These are phyloP conservation scores for Didymella pomorum DNA, from an alignment of 2,329 filamentous ascomycete genomes.

Conservation along the genomic window DNA sequence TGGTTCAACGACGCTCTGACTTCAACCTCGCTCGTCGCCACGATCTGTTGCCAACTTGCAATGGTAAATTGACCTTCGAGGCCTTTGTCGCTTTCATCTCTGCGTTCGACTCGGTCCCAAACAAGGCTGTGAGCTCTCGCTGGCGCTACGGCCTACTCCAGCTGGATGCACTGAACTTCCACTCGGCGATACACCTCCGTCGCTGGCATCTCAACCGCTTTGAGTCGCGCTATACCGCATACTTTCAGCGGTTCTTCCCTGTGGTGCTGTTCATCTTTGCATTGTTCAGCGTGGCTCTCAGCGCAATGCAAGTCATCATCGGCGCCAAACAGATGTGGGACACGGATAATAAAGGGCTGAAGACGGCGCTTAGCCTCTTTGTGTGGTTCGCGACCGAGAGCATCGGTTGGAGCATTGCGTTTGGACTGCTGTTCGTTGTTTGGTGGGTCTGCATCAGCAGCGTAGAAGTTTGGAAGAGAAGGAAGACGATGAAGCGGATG, in stretches of 20 bases:
- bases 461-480: constrained; percentile 26
- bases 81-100: constrained; percentile 28
- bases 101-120: constrained; percentile 23
- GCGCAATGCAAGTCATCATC: constrained; percentile 35
- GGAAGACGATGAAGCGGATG: constrained; percentile 14
- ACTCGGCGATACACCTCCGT: constrained; percentile 25
- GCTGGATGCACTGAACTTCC: constrained; percentile 33
- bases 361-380: constrained; percentile 25
- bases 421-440: constrained; percentile 27
- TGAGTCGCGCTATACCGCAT: constrained; percentile 26
- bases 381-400: constrained; percentile 28
- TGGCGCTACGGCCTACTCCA: constrained; percentile 30
- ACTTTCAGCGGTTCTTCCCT: constrained; percentile 32
- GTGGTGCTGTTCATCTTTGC: constrained; percentile 32
- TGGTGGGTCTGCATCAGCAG: constrained; percentile 31
- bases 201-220: constrained; percentile 32
- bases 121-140: constrained; percentile 16
- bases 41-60: background rate
- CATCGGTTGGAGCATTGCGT: constrained; percentile 30
- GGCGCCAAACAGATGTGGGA: constrained; percentile 23
- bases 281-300: constrained; percentile 29
- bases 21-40: background rate
- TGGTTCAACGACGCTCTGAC: constrained; percentile 1
- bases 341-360: constrained; percentile 27
- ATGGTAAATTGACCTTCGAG: background rate